A percentile compares a stretch with the other conserved stretches of the same genome.
Conservation (phyloP, 2,329 filamentous ascomycete species). For the Tolypocladium sp. region DNA sequence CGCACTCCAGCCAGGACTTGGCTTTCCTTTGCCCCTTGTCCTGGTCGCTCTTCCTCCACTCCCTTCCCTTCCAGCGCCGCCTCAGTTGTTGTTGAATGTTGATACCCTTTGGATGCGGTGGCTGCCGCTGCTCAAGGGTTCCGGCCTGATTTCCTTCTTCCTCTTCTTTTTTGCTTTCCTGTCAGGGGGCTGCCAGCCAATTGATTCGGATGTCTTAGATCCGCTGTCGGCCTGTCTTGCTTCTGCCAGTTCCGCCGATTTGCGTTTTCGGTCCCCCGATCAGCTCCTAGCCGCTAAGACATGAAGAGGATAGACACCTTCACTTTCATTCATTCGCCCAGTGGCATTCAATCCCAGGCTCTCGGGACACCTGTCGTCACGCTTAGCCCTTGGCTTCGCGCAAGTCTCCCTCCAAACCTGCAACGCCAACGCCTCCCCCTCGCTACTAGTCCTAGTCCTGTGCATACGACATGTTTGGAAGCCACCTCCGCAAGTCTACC, state of each 20-base stretch:
- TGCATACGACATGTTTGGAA: background rate
- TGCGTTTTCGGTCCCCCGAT: background rate
- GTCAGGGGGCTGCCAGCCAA: conserved; percentile 2
- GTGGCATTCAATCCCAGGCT: conserved; percentile 2
- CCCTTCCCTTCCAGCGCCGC: background rate
- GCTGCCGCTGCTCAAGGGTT: background rate
- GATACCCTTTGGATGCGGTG: background rate
- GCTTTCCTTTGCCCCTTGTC: background rate
- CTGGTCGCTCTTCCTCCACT: background rate
- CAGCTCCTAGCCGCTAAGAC: conserved; percentile 4
- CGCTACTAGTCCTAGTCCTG: background rate
- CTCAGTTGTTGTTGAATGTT: background rate
- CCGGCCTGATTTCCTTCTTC: background rate
- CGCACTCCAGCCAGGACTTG: background rate
- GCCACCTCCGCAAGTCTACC: background rate
- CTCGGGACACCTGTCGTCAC: conserved; percentile 3
- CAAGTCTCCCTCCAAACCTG: background rate
- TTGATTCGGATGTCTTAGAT: conserved; percentile 7
- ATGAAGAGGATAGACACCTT: background rate
- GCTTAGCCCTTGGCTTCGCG: background rate
- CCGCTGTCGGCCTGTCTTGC: background rate
- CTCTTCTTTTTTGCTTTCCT: background rate
- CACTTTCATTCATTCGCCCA: background rate
- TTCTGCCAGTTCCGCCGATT: conserved; percentile 1
- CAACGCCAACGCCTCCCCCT: background rate